phyloP scores from a whole-genome alignment of 2,329 filamentous ascomycete species.

The Diaporthe vaccinii region DNA sequence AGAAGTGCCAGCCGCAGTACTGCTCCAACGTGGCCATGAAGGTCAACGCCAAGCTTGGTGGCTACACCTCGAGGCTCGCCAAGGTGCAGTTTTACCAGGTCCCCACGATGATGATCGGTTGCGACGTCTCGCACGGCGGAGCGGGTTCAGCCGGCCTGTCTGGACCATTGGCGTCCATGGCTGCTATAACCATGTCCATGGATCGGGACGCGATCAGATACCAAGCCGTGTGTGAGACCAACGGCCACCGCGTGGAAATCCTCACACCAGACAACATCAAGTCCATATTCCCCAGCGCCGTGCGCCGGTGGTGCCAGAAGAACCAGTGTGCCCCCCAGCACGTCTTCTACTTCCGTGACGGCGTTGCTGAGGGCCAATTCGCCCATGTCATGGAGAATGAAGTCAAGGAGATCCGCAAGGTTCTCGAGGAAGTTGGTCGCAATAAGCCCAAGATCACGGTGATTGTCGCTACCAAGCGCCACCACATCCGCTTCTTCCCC shows the following conservation, averaged over 20 bases:
- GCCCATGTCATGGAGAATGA: constrained; percentile 84
- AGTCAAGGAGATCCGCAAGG: constrained; percentile 76
- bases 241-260: constrained; percentile 86
- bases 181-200: constrained; percentile 86
- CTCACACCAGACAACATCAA: constrained; percentile 77
- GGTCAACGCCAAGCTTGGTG: constrained; percentile 95
- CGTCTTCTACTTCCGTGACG: constrained; percentile 93
- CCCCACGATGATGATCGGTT: constrained; percentile 87
- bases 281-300: constrained; percentile 74
- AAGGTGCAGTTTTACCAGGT: constrained; percentile 58
- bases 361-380: constrained; percentile 91
- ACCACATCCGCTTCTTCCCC: constrained; percentile 95
- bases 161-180: constrained; percentile 73
- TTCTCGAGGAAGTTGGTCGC: constrained; percentile 59
- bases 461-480: constrained; percentile 91
- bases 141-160: constrained; percentile 69
- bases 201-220: constrained; percentile 82
- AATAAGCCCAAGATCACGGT: constrained; percentile 79
- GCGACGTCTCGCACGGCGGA: constrained; percentile 88
- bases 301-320: constrained; percentile 73
- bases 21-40: constrained; percentile 97
- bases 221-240: constrained; percentile 83
- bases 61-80: constrained; percentile 72
- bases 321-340: constrained; percentile 74
- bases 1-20: constrained; percentile 82